Evolutionary conservation across 352 stramenopile genomes (phyloP), one percentile per base, ranked within the genome.

Genomic region (Phytophthora pseudosyringae): DNA sequence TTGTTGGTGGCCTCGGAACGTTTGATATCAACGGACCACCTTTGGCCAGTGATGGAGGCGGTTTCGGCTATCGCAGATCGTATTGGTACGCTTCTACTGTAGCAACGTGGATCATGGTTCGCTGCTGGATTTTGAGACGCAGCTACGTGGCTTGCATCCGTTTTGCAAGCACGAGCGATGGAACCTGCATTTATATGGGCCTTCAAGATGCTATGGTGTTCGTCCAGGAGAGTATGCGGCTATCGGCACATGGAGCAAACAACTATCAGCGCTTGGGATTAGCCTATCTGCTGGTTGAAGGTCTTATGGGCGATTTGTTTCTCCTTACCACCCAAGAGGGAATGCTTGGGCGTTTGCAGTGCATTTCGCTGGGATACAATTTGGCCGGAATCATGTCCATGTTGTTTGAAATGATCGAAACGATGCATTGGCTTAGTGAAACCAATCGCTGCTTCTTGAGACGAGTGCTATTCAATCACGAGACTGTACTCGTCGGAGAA

Each of bases 241-340:
- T 58, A 9, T 58, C 50, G 2, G 50, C 50, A n/a, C 50, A 58
- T n/a, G 50, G n/a, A 28, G 56, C 44, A 6, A 61, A 12, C 6
- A 73, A 69, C 25, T 46, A 49, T 12, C 66, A 73, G 8, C 66
- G 66, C n/a, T n/a, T n/a, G n/a, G n/a, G n/a, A n/a, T n/a, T n/a
- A n/a, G n/a, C n/a, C n/a, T n/a, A n/a, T 9, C 33, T 69, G 10
- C 41, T 69, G 1, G 43, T 66, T 10, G 40, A 69, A 31, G 53
- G 59, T 1, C 53, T 69, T 1, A 73, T 73, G 66, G 38, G 36
- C n/a, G 66, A 73, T 28, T 32, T 73, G 1, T 69, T 73, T 29
- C n/a, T 73, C 38, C 59, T 73, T 7, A 65, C 63, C 18, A 59
- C 59, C 7, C 52, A 69, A 18, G 65, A 64, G 33, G 59, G 65